Base-by-base conservation (phyloP, 768 basidiomycete genomes). In the Porphyrellus cyaneotinctus region DNA sequence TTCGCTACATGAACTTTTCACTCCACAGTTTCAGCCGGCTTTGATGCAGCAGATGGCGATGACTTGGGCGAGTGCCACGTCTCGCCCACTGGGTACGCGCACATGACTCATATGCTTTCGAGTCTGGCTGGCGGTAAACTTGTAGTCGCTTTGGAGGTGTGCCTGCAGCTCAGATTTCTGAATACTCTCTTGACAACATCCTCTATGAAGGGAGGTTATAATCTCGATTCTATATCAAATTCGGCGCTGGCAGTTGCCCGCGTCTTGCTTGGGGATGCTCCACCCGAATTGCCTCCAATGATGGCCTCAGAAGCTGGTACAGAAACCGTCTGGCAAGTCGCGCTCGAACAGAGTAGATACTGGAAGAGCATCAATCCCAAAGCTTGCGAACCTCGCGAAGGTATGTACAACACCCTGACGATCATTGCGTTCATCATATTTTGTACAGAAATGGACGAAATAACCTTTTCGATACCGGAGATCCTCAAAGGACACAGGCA, bases 71-170 rank as follows among this genome's bases (percentile, higher is more conserved):
- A 87, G 71, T 97, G 95, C 62, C 76, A 84, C 58, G 95, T 99
- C 54, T 80, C 90, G 6, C 97, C 97, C 1, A 80, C 84, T 17
- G 97, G 95, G 6, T 99, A 93, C 68, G 93, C 93, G 0, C 97
- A 98, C 62, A 98, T 99, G 95, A 97, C 97, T 7, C 90, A 97
- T 64, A 95, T 99, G 92, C 77, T 99, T 10, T 81, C 85, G 36
- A 83, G 87, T 20, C 76, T 99, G 17, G 95, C 95, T 22, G 81
- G 82, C 9, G 97, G 97, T 3, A 88, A 84, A 61, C 62, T 99
- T 15, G 91, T 95, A 12, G 92, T 95, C 28, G 95, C 93, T 2
- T 80, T 99, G 37, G 97, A 99, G 81, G 95, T 95, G 51, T 43
- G 57, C 28, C 2, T 20, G 9, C 2, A 74, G 52, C 32, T n/a